A percentile compares a stretch with the other conserved stretches of the same genome.
These are phyloP conservation scores for Microcyclospora tardicrescens DNA, from an alignment of 2,329 filamentous ascomycete genomes.

Conservation along the genomic window DNA sequence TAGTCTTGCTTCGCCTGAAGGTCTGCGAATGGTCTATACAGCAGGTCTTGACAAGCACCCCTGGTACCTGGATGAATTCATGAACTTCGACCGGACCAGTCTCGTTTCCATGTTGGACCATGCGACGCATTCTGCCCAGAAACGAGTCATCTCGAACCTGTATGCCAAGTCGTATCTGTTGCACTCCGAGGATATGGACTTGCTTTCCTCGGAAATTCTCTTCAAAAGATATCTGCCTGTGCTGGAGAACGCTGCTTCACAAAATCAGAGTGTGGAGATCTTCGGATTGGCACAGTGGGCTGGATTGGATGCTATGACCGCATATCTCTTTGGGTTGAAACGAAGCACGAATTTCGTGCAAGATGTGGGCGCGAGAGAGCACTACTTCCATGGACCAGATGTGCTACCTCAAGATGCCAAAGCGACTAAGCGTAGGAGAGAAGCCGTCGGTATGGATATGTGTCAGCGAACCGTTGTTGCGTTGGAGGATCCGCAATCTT, in stretches of 20 bases:
- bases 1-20: constrained; percentile 51
- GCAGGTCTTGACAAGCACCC: constrained; percentile 58
- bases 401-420: too few species aligned
- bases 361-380: constrained; percentile 39
- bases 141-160: constrained; percentile 61
- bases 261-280: constrained; percentile 39
- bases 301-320: constrained; percentile 61
- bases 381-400: constrained; percentile 37
- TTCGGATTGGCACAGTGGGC: constrained; percentile 45
- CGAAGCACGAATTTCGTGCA: constrained; percentile 26
- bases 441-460: too few species aligned
- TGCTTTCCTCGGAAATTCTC: constrained; percentile 43
- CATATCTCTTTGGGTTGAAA: constrained; percentile 2
- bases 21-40: constrained; percentile 50
- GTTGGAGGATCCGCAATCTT: too few species aligned
- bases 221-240: constrained; percentile 47
- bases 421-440: too few species aligned
- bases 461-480: too few species aligned
- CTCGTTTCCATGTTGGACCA: constrained; percentile 55
- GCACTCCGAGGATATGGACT: constrained; percentile 42
- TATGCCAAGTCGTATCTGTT: constrained; percentile 61
- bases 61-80: constrained; percentile 58
- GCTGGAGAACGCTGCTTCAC: constrained; percentile 15
- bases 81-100: constrained; percentile 46
- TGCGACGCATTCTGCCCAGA: constrained; percentile 52